These are phyloP conservation scores for Penicillium sp. DNA, from an alignment of 2,329 filamentous ascomycete genomes.

Conservation along the genomic window DNA sequence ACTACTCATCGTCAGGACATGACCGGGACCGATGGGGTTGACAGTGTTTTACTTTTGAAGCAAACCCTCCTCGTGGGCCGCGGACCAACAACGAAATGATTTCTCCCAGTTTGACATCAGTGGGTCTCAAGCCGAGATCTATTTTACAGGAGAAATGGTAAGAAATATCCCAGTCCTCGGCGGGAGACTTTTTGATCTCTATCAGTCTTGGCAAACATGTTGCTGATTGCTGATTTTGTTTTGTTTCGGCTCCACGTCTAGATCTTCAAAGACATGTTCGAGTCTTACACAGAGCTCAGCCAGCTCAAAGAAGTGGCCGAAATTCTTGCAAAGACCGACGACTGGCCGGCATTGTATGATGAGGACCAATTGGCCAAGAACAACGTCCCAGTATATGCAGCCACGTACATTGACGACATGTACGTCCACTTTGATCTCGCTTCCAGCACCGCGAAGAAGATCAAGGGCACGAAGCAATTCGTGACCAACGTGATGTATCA, in stretches of 20 bases:
- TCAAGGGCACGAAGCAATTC: constrained; percentile 72
- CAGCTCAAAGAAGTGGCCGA: constrained; percentile 63
- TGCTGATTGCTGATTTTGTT: too few relatives aligned
- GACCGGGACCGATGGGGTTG: not conserved
- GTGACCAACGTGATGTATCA: constrained; percentile 86
- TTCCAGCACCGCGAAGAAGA: constrained; percentile 64
- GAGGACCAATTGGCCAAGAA: constrained; percentile 66
- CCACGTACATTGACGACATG: constrained; percentile 81
- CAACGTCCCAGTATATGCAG: constrained; percentile 77
- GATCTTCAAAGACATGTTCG: constrained; percentile 78
- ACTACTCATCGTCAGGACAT: not conserved
- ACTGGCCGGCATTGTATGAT: constrained; percentile 76
- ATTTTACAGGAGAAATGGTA: constrained; percentile 86
- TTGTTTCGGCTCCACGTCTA: constrained; percentile 13
- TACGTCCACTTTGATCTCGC: constrained; percentile 77
- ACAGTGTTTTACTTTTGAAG: constrained; percentile 30
- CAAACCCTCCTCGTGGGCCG: constrained; percentile 68
- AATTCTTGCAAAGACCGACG: constrained; percentile 58
- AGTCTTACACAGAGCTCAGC: constrained; percentile 70
- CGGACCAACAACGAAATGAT: constrained; percentile 38
- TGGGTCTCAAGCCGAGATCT: constrained; percentile 50
- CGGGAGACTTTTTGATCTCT: too few relatives aligned
- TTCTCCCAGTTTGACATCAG: constrained; percentile 45
- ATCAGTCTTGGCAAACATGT: too few relatives aligned
- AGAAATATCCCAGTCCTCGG: not conserved